Evolutionary conservation across 1,284 basidiomycete species (phyloP).

Genomic region (Sporisorium iseilematis-ciliati): DNA sequence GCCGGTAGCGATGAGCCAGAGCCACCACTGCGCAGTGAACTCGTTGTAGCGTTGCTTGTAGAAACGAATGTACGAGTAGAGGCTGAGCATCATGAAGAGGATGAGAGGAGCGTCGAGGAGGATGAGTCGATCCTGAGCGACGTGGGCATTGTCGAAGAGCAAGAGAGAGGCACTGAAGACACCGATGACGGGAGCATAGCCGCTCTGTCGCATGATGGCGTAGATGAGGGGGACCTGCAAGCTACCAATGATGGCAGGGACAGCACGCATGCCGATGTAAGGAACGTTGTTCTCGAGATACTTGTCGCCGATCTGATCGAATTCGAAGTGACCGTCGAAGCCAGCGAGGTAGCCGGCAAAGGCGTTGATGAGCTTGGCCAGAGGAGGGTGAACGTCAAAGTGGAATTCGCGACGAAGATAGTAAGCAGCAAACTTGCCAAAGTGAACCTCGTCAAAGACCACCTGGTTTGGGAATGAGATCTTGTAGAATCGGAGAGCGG

Average conservation of each 20-base stretch:
- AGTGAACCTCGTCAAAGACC: conserved; percentile 70
- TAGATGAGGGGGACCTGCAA: conserved; percentile 91
- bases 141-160: conserved; percentile 96
- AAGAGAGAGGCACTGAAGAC: conserved; percentile 87
- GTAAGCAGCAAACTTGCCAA: conserved; percentile 69
- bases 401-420: conserved; percentile 77
- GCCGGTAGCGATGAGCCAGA: conserved; percentile 91
- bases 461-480: conserved; percentile 63
- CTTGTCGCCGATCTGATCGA: conserved; percentile 94
- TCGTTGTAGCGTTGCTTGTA: conserved; percentile 87
- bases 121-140: conserved; percentile 94
- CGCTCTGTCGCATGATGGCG: conserved; percentile 96
- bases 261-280: conserved; percentile 90
- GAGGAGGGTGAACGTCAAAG: conserved; percentile 98
- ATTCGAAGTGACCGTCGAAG: conserved; percentile 92
- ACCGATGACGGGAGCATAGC: conserved; percentile 88
- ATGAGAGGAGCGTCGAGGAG: conserved; percentile 93
- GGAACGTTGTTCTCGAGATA: conserved; percentile 89
- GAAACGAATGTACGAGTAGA: conserved; percentile 96
- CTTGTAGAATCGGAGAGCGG: conserved; percentile 52
- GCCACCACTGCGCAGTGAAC: conserved; percentile 80
- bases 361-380: conserved; percentile 73
- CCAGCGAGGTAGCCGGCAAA: conserved; percentile 95
- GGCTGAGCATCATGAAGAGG: conserved; percentile 93
- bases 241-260: conserved; percentile 90